These are phyloP conservation scores for Globisporangium cederbergense DNA, from an alignment of 352 stramenopile genomes.

Conservation along the genomic window DNA sequence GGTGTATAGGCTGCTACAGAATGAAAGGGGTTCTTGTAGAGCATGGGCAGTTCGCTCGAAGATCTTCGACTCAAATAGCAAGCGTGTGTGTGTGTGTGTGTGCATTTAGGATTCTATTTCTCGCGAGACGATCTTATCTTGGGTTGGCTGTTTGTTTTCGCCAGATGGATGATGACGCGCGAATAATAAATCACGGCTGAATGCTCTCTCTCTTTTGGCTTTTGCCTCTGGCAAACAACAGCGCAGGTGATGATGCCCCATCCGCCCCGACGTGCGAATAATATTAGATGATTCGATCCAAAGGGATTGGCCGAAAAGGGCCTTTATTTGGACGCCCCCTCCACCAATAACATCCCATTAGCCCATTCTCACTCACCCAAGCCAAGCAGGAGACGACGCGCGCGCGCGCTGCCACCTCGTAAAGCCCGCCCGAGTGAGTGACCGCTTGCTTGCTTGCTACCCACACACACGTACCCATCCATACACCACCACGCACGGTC, in stretches of 20 bases:
- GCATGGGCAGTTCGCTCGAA: too few relatives aligned
- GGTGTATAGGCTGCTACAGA: neutral
- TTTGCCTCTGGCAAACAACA: neutral
- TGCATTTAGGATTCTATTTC: neutral
- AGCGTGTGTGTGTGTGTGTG: too few relatives aligned
- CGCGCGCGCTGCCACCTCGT: constrained; percentile 3
- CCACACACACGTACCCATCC: neutral
- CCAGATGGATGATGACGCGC: constrained; percentile 10
- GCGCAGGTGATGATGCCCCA: neutral
- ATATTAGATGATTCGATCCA: neutral
- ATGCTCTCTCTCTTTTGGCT: too few relatives aligned
- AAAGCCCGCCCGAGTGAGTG: neutral
- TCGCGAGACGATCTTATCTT: too few relatives aligned
- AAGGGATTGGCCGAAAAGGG: constrained; percentile 31
- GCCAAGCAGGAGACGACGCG: constrained; percentile 14
- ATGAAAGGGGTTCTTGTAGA: too few relatives aligned
- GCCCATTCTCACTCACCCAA: neutral
- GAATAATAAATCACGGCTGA: neutral
- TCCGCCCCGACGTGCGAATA: constrained; percentile 7
- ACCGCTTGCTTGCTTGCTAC: too few relatives aligned
- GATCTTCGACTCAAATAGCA: too few relatives aligned
- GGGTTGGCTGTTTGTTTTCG: neutral
- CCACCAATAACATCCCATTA: constrained; percentile 31
- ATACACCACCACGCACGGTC: neutral
- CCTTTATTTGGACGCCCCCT: constrained; percentile 15